Percentiles rank a stretch among this genome's conserved stretches.
phyloP scores from a whole-genome alignment of 1,284 basidiomycete genomes.

The Mrakiaceae sp. region DNA sequence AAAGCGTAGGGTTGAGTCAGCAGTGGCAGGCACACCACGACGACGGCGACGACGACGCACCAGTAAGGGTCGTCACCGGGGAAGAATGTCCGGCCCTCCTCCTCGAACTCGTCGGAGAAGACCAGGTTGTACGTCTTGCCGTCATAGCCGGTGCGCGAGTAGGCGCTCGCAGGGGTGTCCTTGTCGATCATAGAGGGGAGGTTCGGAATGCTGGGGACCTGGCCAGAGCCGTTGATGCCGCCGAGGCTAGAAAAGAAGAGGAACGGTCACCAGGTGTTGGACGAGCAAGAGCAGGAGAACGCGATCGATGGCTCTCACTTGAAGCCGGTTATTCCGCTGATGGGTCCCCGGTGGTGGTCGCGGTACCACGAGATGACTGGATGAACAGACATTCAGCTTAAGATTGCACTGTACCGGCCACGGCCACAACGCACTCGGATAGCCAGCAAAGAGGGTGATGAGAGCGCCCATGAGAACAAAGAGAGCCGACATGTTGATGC shows the following conservation, averaged over 20 bases:
- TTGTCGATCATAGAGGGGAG: slow-evolving; percentile 55
- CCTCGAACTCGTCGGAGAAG: slow-evolving; percentile 23
- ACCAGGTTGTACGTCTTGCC: slow-evolving; percentile 37
- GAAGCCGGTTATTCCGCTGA: background rate
- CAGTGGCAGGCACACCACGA: background rate
- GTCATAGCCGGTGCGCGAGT: slow-evolving; percentile 53
- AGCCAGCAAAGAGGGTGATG: slow-evolving; percentile 59
- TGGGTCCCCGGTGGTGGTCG: background rate
- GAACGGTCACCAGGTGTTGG: background rate
- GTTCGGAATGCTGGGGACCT: slow-evolving; percentile 38
- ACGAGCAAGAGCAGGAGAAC: background rate
- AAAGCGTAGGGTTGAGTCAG: too few relatives aligned
- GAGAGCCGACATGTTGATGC: slow-evolving; percentile 44
- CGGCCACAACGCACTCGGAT: slow-evolving; percentile 40
- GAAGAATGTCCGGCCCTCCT: slow-evolving; percentile 17
- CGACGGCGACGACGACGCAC: slow-evolving; percentile 66
- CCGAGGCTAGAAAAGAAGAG: slow-evolving; percentile 51
- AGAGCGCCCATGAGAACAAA: slow-evolving; percentile 36
- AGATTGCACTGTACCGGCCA: too few relatives aligned
- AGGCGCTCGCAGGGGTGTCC: slow-evolving; percentile 50
- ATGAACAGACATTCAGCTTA: too few relatives aligned
- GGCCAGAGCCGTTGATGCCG: slow-evolving; percentile 60
- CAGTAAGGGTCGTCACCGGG: slow-evolving; percentile 45
- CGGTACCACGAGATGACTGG: slow-evolving; percentile 41
- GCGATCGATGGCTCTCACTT: slow-evolving; percentile 2